These are phyloP conservation scores for Termitomyces sp. DNA, from an alignment of 768 basidiomycete genomes.

Conservation along the genomic window DNA sequence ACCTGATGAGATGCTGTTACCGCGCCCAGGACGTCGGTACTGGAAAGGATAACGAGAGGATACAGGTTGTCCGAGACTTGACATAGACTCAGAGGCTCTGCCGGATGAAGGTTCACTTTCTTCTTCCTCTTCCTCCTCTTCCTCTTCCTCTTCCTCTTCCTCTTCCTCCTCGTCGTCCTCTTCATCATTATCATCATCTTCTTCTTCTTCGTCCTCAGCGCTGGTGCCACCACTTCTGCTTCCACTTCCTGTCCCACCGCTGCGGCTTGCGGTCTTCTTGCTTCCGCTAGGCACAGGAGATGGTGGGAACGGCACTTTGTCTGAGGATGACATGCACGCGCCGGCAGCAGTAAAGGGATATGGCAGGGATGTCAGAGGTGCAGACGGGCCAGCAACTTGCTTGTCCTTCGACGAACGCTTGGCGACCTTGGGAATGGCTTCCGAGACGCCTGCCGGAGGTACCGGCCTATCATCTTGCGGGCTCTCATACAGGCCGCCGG, in stretches of 20 bases:
- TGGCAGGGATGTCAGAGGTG: conserved; percentile 50
- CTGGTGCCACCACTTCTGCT: conserved; percentile 10
- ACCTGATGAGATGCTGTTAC: conserved; percentile 38
- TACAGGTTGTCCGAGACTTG: conserved; percentile 78
- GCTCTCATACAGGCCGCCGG: conserved; percentile 62
- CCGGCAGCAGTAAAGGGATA: conserved; percentile 71
- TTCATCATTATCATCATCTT: conserved; percentile 19
- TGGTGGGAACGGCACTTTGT: conserved; percentile 74
- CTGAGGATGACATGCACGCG: conserved; percentile 58
- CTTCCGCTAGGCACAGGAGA: conserved; percentile 39
- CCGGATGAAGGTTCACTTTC: conserved; percentile 51
- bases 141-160: conserved; percentile 24
- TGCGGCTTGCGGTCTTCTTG: conserved; percentile 11
- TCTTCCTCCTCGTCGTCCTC: conserved; percentile 33
- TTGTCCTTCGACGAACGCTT: conserved; percentile 48
- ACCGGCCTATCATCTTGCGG: conserved; percentile 29
- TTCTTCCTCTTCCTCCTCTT: conserved; percentile 28
- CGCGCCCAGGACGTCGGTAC: conserved; percentile 50
- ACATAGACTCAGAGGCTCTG: conserved; percentile 78
- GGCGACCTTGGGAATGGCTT: conserved; percentile 43
- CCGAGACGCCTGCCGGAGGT: conserved; percentile 17
- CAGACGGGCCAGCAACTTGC: conserved; percentile 23
- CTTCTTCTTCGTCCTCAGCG: conserved; percentile 20
- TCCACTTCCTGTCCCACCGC: conserved; percentile 13
- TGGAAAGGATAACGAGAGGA: conserved; percentile 68